phyloP scores from a whole-genome alignment of 106 monocot species.

The Apostasia shenzhenica region DNA sequence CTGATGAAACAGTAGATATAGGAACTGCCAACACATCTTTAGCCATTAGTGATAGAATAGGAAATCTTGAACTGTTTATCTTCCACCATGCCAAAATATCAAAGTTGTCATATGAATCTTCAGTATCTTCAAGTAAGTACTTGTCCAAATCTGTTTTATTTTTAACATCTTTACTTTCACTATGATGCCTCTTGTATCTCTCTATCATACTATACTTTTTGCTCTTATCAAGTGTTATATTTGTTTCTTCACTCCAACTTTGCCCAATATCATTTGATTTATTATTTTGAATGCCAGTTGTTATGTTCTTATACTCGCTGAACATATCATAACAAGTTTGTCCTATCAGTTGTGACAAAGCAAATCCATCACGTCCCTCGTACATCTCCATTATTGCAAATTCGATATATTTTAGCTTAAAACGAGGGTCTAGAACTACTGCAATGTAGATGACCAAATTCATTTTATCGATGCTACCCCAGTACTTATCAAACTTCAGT shows the following conservation, averaged over 20 bases:
- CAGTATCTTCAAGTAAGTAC: not conserved
- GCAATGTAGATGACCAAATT: constrained; percentile 8
- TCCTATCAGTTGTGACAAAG: not conserved
- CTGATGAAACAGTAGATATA: not conserved
- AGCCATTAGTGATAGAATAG: not conserved
- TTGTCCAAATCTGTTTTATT: not conserved
- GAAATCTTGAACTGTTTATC: not conserved
- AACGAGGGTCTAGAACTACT: constrained; percentile 6
- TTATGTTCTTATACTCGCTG: too few species aligned
- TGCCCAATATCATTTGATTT: not conserved
- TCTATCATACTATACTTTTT: not conserved
- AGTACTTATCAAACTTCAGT: constrained; percentile 14
- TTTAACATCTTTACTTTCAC: too few species aligned
- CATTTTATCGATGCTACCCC: constrained; percentile 4
- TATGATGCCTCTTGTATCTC: not conserved
- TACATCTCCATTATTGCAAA: not conserved
- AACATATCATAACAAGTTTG: too few species aligned
- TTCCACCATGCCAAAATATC: not conserved
- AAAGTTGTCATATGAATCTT: not conserved
- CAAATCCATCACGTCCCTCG: not conserved
- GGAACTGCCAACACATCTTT: constrained; percentile 4
- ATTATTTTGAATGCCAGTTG: too few species aligned
- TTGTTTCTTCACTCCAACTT: not conserved
- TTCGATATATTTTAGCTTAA: constrained; percentile 10
- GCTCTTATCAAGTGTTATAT: not conserved